Base-by-base conservation (phyloP, 2,329 filamentous ascomycete genomes). In the Trichoderma hamatum region DNA sequence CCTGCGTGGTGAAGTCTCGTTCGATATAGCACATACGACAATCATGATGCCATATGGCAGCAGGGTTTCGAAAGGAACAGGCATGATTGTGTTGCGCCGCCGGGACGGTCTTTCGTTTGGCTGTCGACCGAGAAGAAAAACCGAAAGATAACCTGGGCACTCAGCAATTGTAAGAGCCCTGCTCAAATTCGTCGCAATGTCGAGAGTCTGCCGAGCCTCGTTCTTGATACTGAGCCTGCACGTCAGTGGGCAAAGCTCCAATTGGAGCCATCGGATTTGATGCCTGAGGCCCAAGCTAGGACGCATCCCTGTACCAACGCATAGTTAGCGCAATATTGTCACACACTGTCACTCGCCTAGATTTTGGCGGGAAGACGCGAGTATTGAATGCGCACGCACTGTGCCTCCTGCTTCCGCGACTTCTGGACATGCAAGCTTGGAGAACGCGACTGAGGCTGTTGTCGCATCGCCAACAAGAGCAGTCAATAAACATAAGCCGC, bases 1-100 rank as follows among this genome's bases (percentile, higher is more conserved):
- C 46, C 63, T 32, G 34, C 32, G 43, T 34, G 54, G 39, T 46
- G 30, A 36, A 51, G 26, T 64, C 64, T 49, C 30, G 64, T 39
- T 51, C 54, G 54, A 9, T 51, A 9, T 59, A 62, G 26, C 9
- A 78, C 86, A 79, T 84, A 90, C 88, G 76, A 80, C 83, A 74
- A 87, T 78, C 78, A 90, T 86, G 83, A 90, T 89, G 79, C 81
- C 88, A 79, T 89, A 90, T 54, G 88, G 88, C 79, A 90, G 82
- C 73, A 90, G 76, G 61, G 87, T 81, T 80, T 90, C 88, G 80
- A 89, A 90, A 59, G 88, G 88, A 72, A 90, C 80, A 70, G 86
- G 85, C 88, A 90, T 90, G 71, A 67, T 74, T 75, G 73, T 69
- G 72, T 65, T 66, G 72, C 63, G 78, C 77, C 78, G 75, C 76